Conservation (phyloP, 306 rosid genomes). For the Herpetospermum pedunculosum region DNA sequence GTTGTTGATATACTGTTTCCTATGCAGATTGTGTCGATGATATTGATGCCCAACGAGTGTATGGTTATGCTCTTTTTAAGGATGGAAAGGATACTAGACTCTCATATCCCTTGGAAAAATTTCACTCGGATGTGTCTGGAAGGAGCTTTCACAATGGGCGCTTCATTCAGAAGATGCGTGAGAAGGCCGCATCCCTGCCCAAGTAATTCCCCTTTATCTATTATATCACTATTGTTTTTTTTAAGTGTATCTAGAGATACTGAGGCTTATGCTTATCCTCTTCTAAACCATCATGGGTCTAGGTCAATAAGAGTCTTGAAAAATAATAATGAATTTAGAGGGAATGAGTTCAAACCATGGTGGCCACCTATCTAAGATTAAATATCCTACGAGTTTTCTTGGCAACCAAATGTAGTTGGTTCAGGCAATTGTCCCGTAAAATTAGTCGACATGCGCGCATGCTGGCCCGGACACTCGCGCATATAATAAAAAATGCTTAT, state of each 20-base stretch:
- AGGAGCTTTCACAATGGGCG: slow-evolving; percentile 98
- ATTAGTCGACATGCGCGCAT: too few species aligned
- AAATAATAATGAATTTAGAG: too few species aligned
- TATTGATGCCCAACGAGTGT: slow-evolving; percentile 79
- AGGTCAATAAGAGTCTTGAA: too few species aligned
- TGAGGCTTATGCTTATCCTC: background rate
- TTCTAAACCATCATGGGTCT: too few species aligned
- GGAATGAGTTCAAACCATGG: too few species aligned
- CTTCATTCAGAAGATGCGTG: slow-evolving; percentile 86
- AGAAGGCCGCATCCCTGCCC: slow-evolving; percentile 71
- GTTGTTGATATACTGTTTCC: slow-evolving; percentile 7
- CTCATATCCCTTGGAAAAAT: slow-evolving; percentile 82
- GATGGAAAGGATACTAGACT: slow-evolving; percentile 73
- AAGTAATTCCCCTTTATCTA: slow-evolving; percentile 31
- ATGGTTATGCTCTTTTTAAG: slow-evolving; percentile 91
- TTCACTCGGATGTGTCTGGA: slow-evolving; percentile 70
- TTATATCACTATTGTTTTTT: background rate
- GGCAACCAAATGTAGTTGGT: too few species aligned
- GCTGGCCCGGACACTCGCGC: too few species aligned
- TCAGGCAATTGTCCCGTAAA: too few species aligned
- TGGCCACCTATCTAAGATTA: too few species aligned
- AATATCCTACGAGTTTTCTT: too few species aligned
- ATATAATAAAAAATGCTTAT: too few species aligned
- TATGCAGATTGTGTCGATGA: slow-evolving; percentile 71
- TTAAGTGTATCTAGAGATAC: background rate